Evolutionary conservation across 2,329 filamentous ascomycete genomes (phyloP).

Genomic region (Diaporthe batatas): DNA sequence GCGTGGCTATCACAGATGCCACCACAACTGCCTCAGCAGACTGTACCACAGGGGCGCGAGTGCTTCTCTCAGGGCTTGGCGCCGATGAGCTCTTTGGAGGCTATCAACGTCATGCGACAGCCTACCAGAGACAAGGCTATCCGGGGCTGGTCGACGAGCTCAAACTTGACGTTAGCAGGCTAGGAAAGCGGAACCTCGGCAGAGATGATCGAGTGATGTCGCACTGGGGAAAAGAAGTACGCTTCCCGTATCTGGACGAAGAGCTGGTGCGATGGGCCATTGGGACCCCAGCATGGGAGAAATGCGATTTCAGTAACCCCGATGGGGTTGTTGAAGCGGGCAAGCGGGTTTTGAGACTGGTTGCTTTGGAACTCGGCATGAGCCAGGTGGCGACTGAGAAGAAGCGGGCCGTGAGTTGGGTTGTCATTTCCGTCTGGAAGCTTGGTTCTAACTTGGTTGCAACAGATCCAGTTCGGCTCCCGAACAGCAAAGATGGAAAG

Average conservation of each 20-base stretch:
- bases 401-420: conserved; percentile 82
- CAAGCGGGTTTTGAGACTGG: conserved; percentile 83
- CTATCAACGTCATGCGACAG: conserved; percentile 85
- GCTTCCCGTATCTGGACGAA: conserved; percentile 94
- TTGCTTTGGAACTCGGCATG: conserved; percentile 83
- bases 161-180: conserved; percentile 83
- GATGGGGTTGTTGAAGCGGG: conserved; percentile 73
- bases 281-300: conserved; percentile 79
- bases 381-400: conserved; percentile 81
- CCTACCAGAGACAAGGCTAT: conserved; percentile 79
- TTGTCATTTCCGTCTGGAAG: not conserved
- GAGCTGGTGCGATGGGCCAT: conserved; percentile 86
- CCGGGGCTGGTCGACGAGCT: conserved; percentile 83
- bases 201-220: conserved; percentile 93
- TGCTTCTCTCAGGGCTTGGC: conserved; percentile 91
- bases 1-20: conserved; percentile 56
- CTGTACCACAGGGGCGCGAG: conserved; percentile 80
- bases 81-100: conserved; percentile 97
- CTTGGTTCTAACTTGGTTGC: conserved; percentile 16
- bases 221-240: conserved; percentile 88
- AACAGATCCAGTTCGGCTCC: conserved; percentile 84
- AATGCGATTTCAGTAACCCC: conserved; percentile 83
- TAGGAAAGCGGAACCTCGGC: conserved; percentile 94
- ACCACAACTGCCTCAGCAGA: conserved; percentile 41
- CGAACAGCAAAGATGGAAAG: conserved; percentile 87